phyloP scores from a whole-genome alignment of 192 early-diverging fungal genomes.

The Entomortierella beljakovae region DNA sequence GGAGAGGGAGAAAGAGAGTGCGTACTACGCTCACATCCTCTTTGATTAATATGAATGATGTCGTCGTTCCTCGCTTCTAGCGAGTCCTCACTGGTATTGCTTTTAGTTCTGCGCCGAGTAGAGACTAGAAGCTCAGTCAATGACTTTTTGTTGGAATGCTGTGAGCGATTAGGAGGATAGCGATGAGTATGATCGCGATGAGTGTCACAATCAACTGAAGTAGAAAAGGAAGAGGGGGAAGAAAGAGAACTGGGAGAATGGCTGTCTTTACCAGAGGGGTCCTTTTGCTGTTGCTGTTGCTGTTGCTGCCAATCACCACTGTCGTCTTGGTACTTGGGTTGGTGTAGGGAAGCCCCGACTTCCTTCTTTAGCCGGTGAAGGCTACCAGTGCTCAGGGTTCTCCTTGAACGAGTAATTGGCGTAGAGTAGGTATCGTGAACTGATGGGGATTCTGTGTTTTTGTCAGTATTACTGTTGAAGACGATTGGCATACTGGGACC shows the following conservation, averaged over 20 bases:
- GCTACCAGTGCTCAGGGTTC: slow-evolving; percentile 13
- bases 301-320: neutral
- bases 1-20: slow-evolving; percentile 11
- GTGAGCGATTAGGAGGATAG: neutral
- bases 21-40: slow-evolving; percentile 6
- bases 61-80: neutral
- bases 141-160: neutral
- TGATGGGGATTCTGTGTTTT: neutral
- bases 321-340: neutral
- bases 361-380: slow-evolving; percentile 23
- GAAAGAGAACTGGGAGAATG: neutral
- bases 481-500: slow-evolving; percentile 24
- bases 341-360: neutral
- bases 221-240: neutral
- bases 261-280: slow-evolving; percentile 22
- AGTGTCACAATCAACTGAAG: neutral
- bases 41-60: neutral
- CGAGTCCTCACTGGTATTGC: neutral
- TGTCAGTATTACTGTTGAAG: slow-evolving; percentile 2
- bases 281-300: neutral
- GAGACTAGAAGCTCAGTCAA: neutral
- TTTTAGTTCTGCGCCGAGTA: neutral
- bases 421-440: neutral
- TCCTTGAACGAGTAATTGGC: slow-evolving; percentile 7
- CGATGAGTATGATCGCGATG: neutral